These are phyloP conservation scores for Mallotus japonicus DNA, from an alignment of 441 rosid genomes.

Conservation along the genomic window DNA sequence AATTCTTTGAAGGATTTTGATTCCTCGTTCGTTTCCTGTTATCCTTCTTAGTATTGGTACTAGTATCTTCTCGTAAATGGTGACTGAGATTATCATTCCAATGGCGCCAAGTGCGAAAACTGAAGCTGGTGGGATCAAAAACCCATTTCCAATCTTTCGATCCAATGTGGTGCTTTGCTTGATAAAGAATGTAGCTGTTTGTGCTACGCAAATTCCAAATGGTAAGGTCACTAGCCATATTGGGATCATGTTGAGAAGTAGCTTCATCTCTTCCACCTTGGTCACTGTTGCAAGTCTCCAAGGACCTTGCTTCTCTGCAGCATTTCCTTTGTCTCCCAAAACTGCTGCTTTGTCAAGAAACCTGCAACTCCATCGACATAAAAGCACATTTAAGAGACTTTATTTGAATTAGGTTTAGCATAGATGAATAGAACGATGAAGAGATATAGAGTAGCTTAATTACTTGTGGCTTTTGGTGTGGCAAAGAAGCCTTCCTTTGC, in stretches of 20 bases:
- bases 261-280: conserved; percentile 81
- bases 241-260: conserved; percentile 75
- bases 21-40: conserved; percentile 73
- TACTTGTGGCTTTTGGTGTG: conserved; percentile 67
- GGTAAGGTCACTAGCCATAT: conserved; percentile 73
- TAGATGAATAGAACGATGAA: too few relatives aligned
- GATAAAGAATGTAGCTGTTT: conserved; percentile 77
- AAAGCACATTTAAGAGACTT: not conserved
- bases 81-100: conserved; percentile 60
- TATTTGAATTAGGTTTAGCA: too few relatives aligned
- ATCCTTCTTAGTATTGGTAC: conserved; percentile 50
- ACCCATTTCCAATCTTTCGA: conserved; percentile 42
- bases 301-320: conserved; percentile 43
- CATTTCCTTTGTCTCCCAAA: conserved; percentile 34
- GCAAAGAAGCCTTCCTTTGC: conserved; percentile 51
- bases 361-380: conserved; percentile 33
- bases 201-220: conserved; percentile 72
- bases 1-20: conserved; percentile 76
- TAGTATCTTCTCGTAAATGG: conserved; percentile 60
- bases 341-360: conserved; percentile 90
- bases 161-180: conserved; percentile 67
- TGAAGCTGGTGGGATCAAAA: conserved; percentile 72
- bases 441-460: conserved; percentile 7
- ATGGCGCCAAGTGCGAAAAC: conserved; percentile 55
- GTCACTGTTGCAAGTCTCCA: conserved; percentile 83